Conservation (phyloP, 2,329 filamentous ascomycete genomes). For the Aotearoamyces nothofagi region DNA sequence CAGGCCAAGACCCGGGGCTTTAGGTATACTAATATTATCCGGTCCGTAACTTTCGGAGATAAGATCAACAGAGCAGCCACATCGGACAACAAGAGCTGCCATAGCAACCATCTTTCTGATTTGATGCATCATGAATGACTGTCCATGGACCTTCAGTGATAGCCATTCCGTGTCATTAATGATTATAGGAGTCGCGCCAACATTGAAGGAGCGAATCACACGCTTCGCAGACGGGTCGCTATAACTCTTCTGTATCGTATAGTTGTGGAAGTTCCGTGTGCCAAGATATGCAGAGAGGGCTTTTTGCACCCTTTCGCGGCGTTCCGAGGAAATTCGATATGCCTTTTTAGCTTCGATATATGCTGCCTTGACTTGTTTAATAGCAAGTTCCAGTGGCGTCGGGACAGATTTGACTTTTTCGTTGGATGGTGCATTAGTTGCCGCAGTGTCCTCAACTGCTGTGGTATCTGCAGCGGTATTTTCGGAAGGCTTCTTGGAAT, state of each 20-base stretch:
- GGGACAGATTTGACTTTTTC: constrained; percentile 13
- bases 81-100: constrained; percentile 71
- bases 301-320: constrained; percentile 61
- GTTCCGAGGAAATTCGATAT: constrained; percentile 63
- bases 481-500: background rate
- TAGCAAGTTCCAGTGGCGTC: constrained; percentile 43
- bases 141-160: constrained; percentile 87
- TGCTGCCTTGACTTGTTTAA: constrained; percentile 64
- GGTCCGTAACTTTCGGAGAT: constrained; percentile 61
- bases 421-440: background rate
- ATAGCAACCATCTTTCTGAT: constrained; percentile 99
- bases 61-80: constrained; percentile 56
- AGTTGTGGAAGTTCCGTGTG: constrained; percentile 92
- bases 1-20: constrained; percentile 78
- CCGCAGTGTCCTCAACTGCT: background rate
- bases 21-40: constrained; percentile 73
- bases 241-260: constrained; percentile 78
- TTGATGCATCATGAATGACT: constrained; percentile 99
- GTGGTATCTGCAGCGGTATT: background rate
- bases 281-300: constrained; percentile 64
- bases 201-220: constrained; percentile 82
- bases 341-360: constrained; percentile 71
- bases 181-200: constrained; percentile 60
- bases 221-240: constrained; percentile 75
- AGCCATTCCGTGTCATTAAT: constrained; percentile 93